Evolutionary conservation across 2,329 filamentous ascomycete genomes (phyloP).

Genomic region (Huntiella omanensis): DNA sequence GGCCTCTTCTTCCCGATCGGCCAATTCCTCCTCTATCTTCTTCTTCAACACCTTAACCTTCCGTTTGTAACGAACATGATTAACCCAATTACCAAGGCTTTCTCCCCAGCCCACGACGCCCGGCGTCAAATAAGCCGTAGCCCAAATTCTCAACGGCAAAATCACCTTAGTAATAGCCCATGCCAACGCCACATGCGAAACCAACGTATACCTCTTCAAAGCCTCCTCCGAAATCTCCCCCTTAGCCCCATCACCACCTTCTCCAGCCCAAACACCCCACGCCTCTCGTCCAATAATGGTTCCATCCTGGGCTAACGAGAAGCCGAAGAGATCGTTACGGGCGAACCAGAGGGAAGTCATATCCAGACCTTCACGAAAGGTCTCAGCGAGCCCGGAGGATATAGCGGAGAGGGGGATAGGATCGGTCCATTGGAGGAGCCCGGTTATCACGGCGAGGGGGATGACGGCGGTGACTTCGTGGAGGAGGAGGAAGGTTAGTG

Average conservation of each 20-base stretch:
- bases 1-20: neutral
- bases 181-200: slow-evolving; percentile 61
- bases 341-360: slow-evolving; percentile 62
- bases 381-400: slow-evolving; percentile 28
- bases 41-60: neutral
- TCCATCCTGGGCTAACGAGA: slow-evolving; percentile 20
- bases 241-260: slow-evolving; percentile 15
- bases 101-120: slow-evolving; percentile 45
- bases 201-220: slow-evolving; percentile 30
- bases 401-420: slow-evolving; percentile 46
- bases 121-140: slow-evolving; percentile 76
- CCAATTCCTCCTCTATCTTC: neutral
- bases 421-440: slow-evolving; percentile 59
- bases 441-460: slow-evolving; percentile 57
- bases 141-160: slow-evolving; percentile 54
- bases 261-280: slow-evolving; percentile 13
- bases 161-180: slow-evolving; percentile 81
- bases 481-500: slow-evolving; percentile 70
- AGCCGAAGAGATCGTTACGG: slow-evolving; percentile 65
- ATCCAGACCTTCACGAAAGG: slow-evolving; percentile 43
- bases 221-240: slow-evolving; percentile 17
- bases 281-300: slow-evolving; percentile 17
- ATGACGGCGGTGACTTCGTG: slow-evolving; percentile 83
- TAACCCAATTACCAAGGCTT: neutral
- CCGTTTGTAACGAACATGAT: neutral